Percentiles rank a stretch among this genome's conserved stretches.
Evolutionary conservation across 768 basidiomycete genomes (phyloP).

Genomic region (Fibroporia radiculosa): DNA sequence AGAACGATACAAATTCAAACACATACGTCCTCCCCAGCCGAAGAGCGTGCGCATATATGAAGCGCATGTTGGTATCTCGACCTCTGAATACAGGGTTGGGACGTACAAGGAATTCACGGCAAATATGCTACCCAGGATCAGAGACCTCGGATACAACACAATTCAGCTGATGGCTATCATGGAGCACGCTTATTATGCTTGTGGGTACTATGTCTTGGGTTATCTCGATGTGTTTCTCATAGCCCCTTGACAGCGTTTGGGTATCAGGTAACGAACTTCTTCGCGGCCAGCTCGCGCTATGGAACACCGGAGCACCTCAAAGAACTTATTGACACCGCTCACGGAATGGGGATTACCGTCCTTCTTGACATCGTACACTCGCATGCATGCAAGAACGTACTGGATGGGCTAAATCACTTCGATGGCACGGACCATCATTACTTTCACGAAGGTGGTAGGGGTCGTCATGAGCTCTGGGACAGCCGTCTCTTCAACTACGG

Average conservation of each 20-base stretch:
- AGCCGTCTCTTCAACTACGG: constrained; percentile 97
- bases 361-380: constrained; percentile 97
- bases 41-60: constrained; percentile 81
- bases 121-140: constrained; percentile 80
- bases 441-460: constrained; percentile 91
- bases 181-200: constrained; percentile 98
- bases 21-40: constrained; percentile 62
- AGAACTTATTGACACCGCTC: constrained; percentile 91
- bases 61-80: constrained; percentile 96
- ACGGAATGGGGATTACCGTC: constrained; percentile 86
- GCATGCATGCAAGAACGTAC: constrained; percentile 95
- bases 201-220: constrained; percentile 36
- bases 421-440: constrained; percentile 97
- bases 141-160: constrained; percentile 87
- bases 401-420: constrained; percentile 92
- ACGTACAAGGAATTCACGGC: constrained; percentile 94
- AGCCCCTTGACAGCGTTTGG: constrained; percentile 66
- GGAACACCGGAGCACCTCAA: constrained; percentile 94
- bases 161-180: constrained; percentile 99
- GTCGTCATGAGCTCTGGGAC: constrained; percentile 96
- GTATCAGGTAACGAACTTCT: constrained; percentile 97
- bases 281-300: constrained; percentile 93
- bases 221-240: neutral
- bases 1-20: constrained; percentile 75
- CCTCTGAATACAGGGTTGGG: constrained; percentile 78